A percentile compares a stretch with the other conserved stretches of the same genome.
Conservation (phyloP, 306 rosid genomes). For the Amphicarpaea edgeworthii region DNA sequence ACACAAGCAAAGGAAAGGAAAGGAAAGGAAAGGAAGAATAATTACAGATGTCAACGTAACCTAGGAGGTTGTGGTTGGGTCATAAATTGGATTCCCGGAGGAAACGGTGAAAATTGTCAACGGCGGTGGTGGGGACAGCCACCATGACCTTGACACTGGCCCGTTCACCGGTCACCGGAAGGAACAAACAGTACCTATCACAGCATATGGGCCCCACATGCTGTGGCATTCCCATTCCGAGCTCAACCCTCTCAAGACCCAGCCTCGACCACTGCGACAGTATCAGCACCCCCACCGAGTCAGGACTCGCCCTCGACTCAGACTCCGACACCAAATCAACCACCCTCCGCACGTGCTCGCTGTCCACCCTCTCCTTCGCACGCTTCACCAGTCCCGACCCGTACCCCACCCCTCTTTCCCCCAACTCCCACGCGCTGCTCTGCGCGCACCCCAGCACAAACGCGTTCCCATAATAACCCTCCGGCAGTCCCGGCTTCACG, state of each 20-base stretch:
- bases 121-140: constrained; percentile 77
- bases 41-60: constrained; percentile 34
- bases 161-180: constrained; percentile 66
- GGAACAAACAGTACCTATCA: constrained; percentile 80
- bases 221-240: constrained; percentile 69
- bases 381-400: constrained; percentile 62
- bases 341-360: constrained; percentile 72
- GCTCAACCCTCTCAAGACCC: constrained; percentile 79
- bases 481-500: constrained; percentile 72
- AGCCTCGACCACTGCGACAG: constrained; percentile 94
- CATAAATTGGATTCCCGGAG: constrained; percentile 45
- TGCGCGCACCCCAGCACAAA: constrained; percentile 83
- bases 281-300: constrained; percentile 81
- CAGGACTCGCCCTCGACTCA: constrained; percentile 69
- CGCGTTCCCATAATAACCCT: constrained; percentile 88
- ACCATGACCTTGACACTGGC: constrained; percentile 77
- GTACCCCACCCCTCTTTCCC: constrained; percentile 59
- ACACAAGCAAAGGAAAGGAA: no score
- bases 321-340: constrained; percentile 66
- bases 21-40: background rate
- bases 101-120: constrained; percentile 64
- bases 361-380: constrained; percentile 78
- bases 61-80: background rate
- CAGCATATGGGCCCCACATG: constrained; percentile 77
- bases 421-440: constrained; percentile 60